Evolutionary conservation across 179 eudicot species (phyloP).

Genomic region (Spergularia azorica): DNA sequence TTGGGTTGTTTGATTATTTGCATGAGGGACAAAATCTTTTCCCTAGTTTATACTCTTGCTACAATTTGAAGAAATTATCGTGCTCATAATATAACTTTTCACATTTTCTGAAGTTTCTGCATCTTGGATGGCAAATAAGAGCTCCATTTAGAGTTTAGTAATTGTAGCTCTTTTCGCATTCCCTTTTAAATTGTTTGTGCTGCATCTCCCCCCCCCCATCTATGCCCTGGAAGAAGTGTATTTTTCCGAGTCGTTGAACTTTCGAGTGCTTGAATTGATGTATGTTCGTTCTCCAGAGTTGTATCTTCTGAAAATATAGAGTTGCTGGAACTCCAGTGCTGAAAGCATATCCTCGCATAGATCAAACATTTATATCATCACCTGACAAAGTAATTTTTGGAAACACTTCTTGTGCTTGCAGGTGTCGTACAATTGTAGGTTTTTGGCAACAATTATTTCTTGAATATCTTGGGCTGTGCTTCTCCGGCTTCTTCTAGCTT

Average conservation of each 20-base stretch:
- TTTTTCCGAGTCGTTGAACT: background rate
- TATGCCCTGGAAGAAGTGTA: background rate
- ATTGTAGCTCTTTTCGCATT: too few relatives aligned
- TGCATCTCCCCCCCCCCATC: background rate
- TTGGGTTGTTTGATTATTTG: background rate
- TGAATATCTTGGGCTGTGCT: background rate
- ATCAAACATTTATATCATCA: background rate
- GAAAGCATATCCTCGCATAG: background rate
- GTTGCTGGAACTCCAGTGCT: conserved; percentile 2
- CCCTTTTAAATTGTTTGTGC: background rate
- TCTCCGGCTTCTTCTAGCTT: conserved; percentile 9
- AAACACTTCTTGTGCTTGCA: conserved; percentile 16
- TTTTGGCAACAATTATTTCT: background rate
- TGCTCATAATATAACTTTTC: background rate
- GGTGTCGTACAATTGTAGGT: conserved; percentile 17
- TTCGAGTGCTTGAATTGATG: background rate
- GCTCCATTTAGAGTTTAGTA: background rate
- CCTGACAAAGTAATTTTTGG: background rate
- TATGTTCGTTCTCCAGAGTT: background rate
- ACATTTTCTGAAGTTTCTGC: background rate
- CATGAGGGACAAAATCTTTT: background rate
- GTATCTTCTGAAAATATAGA: background rate
- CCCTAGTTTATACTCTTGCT: background rate
- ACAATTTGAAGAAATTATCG: too few relatives aligned
- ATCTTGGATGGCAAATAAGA: background rate